A percentile compares a stretch with the other conserved stretches of the same genome.
phyloP scores from a whole-genome alignment of 305 asterid genomes.

The Fraxinus xanthoxyloides region DNA sequence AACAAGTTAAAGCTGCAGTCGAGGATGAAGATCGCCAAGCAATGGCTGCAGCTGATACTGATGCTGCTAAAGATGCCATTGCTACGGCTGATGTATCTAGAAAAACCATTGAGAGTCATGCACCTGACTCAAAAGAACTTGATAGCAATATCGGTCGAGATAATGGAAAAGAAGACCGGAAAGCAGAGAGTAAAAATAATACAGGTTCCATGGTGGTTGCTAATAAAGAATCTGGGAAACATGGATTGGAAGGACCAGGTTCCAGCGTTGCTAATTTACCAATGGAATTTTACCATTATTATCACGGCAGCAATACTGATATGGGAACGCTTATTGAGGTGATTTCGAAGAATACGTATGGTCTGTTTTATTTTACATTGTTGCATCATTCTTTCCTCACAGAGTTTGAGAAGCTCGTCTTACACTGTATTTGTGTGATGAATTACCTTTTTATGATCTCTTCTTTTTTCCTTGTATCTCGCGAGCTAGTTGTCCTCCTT shows the following conservation, averaged over 20 bases:
- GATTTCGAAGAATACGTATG: neutral
- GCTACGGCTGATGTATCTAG: slow-evolving; percentile 53
- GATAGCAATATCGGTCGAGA: slow-evolving; percentile 17
- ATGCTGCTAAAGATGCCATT: slow-evolving; percentile 75
- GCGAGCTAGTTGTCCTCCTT: neutral
- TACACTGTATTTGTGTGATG: neutral
- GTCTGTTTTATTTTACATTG: neutral
- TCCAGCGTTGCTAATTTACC: slow-evolving; percentile 26
- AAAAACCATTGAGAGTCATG: slow-evolving; percentile 36
- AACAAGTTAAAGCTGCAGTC: slow-evolving; percentile 83
- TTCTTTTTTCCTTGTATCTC: neutral
- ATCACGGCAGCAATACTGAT: neutral
- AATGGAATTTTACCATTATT: neutral
- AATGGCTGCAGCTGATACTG: slow-evolving; percentile 71
- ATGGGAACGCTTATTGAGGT: neutral
- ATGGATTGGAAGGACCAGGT: slow-evolving; percentile 34
- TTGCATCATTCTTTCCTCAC: neutral
- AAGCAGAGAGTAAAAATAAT: slow-evolving; percentile 26
- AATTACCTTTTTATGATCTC: neutral
- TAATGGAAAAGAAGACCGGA: slow-evolving; percentile 33
- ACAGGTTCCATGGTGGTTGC: slow-evolving; percentile 21
- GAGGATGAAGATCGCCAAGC: slow-evolving; percentile 93
- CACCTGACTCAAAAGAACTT: slow-evolving; percentile 34
- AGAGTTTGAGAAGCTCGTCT: neutral
- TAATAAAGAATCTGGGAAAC: slow-evolving; percentile 37